Percentiles rank a stretch among this genome's conserved stretches.
Evolutionary conservation across 1,284 basidiomycete genomes (phyloP).

Genomic region (Phylloporus gajari): DNA sequence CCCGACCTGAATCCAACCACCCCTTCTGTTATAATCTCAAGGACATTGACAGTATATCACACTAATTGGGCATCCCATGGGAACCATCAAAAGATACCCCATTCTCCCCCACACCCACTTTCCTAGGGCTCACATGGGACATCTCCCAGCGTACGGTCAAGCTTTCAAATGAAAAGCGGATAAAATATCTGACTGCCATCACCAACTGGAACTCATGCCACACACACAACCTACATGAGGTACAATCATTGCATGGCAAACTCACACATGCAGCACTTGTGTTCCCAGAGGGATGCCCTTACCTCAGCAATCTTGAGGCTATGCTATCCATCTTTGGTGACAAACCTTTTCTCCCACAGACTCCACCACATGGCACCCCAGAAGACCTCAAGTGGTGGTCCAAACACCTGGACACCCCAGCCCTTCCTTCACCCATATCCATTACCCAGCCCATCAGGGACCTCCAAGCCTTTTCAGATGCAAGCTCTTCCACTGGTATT

Average conservation of each 20-base stretch:
- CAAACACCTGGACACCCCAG: too few relatives aligned
- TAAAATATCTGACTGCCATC: neutral
- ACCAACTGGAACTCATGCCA: neutral
- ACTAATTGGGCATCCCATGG: neutral
- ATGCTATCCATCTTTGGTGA: constrained; percentile 6
- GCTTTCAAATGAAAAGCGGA: neutral
- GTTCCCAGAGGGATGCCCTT: neutral
- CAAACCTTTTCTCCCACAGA: constrained; percentile 8
- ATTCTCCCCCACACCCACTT: neutral
- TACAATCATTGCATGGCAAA: constrained; percentile 13
- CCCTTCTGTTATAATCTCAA: neutral
- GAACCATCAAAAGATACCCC: neutral
- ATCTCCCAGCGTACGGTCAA: neutral
- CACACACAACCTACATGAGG: neutral
- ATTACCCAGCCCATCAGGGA: neutral
- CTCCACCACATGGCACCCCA: neutral
- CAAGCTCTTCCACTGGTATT: constrained; percentile 16
- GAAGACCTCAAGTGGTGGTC: constrained; percentile 17
- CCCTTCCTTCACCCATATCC: neutral
- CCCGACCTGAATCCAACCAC: neutral
- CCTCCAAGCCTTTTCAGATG: constrained; percentile 3
- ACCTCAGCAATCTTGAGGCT: constrained; percentile 2
- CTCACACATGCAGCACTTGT: neutral
- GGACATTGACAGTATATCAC: neutral
- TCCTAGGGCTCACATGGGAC: neutral